A percentile compares a stretch with the other conserved stretches of the same genome.
These are phyloP conservation scores for Thielaviopsis ethacetica DNA, from an alignment of 2,329 filamentous ascomycete species.

Conservation along the genomic window DNA sequence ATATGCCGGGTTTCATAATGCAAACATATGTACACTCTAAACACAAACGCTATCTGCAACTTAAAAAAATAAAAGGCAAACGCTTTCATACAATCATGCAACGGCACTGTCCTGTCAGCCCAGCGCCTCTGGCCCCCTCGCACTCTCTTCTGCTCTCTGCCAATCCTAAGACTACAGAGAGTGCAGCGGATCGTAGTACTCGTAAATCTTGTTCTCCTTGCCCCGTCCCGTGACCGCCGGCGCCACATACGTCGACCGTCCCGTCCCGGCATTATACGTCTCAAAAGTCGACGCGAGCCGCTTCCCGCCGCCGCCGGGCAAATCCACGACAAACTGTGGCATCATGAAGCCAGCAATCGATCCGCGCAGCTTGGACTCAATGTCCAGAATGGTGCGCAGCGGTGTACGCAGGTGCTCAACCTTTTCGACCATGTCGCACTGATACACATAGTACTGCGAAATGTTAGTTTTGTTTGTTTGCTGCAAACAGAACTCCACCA, in stretches of 20 bases:
- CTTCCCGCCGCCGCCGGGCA: conserved; percentile 48
- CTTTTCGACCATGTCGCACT: conserved; percentile 44
- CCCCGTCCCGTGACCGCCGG: conserved; percentile 32
- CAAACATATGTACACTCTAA: no score
- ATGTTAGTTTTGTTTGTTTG: background rate
- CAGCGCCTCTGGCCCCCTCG: background rate
- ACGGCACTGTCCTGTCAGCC: background rate
- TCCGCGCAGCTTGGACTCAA: conserved; percentile 41
- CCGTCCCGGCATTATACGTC: conserved; percentile 35
- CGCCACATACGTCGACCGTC: conserved; percentile 37
- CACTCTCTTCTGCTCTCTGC: no score
- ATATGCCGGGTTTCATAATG: no score
- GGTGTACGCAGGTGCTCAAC: conserved; percentile 48
- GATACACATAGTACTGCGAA: conserved; percentile 46
- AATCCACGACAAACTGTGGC: conserved; percentile 46
- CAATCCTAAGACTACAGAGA: background rate
- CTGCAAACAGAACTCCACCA: background rate
- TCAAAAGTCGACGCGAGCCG: conserved; percentile 36
- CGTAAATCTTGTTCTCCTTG: conserved; percentile 33
- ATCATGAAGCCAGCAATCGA: conserved; percentile 46
- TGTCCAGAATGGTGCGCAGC: conserved; percentile 37
- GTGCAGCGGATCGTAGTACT: conserved; percentile 38
- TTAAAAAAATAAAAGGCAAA: no score
- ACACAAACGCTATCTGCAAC: no score
- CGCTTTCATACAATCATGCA: no score